A percentile compares a stretch with the other conserved stretches of the same genome.
Conservation (phyloP, 345 rosid genomes). For the Rhodamnia argentea region DNA sequence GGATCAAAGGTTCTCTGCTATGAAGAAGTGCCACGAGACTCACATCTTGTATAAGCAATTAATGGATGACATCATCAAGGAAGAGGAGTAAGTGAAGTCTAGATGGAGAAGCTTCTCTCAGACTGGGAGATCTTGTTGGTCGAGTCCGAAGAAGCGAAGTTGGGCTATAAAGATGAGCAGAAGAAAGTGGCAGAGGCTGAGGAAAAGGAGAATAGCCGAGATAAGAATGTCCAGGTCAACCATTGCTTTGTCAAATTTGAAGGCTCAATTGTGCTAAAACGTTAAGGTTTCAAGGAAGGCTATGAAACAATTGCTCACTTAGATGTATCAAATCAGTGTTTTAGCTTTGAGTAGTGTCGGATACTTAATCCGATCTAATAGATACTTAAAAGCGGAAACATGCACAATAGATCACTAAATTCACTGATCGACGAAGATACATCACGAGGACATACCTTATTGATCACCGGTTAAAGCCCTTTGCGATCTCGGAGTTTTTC, state of each 20-base stretch:
- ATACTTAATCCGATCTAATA: too few relatives aligned
- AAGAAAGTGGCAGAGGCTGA: neutral
- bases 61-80: neutral
- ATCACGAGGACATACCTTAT: too few relatives aligned
- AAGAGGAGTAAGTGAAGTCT: neutral
- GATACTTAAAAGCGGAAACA: too few relatives aligned
- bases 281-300: neutral
- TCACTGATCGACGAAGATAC: too few relatives aligned
- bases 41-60: neutral
- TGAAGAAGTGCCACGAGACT: neutral
- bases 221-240: slow-evolving; percentile 1
- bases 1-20: slow-evolving; percentile 1
- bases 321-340: too few relatives aligned
- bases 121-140: slow-evolving; percentile 2
- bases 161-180: neutral
- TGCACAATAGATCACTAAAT: too few relatives aligned
- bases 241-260: neutral
- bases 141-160: neutral
- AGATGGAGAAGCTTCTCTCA: neutral
- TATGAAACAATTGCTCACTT: neutral
- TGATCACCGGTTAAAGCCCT: too few relatives aligned
- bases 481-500: too few relatives aligned
- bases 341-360: too few relatives aligned
- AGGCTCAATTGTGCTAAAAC: neutral
- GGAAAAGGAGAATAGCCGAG: slow-evolving; percentile 7